Base-by-base conservation (phyloP, 306 rosid genomes). In the Trichosanthes cucumerina region DNA sequence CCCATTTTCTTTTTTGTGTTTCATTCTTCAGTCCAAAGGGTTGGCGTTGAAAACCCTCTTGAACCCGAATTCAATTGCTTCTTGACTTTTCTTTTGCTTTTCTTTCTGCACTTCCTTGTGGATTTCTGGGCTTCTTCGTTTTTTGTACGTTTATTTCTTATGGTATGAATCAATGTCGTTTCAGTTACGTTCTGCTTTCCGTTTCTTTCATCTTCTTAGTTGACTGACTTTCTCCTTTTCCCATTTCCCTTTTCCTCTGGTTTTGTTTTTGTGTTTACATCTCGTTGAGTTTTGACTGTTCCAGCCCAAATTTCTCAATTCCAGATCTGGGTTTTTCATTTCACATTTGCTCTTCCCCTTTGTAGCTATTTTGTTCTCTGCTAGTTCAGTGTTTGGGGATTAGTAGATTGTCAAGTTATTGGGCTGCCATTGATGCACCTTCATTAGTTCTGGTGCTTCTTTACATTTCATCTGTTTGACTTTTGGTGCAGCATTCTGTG, bases 281-380 rank as follows among this genome's bases (percentile, higher is more conserved):
- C 46, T 19, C 43, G 62, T 56, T 64, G 79, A 56, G 81, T 80
- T 60, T 26, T 14, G 49, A 36, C 56, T 24, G 76, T 24, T 21
- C 21, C 28, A 23, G 13, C 28, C 14, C 53, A 68, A 38, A 41
- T 68, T 41, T 41, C 53, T 68, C 9, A 41, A 68, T 38, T 68
- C 38, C 88, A 86, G 90, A 90, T 90, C 92, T 80, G 81, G 62
- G 43, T 70, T 24, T 41, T 80, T 80, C 81, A 19, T 53, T 53
- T 53, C 33, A 13, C 43, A 71, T 79, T 56, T 18, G 21, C 56
- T 52, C 44, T 82, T 60, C 39, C 19, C 50, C 11, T 64, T 78
- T 58, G 13, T 81, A 63, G 28, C 43, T 68, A 11, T 68, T 4
- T 19, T 68, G 31, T 18, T 19, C 7, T 39, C 18, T 38, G 16